A percentile compares a stretch with the other conserved stretches of the same genome.
phyloP scores from a whole-genome alignment of 73 alveolate genomes.

The Paramecium pentaurelia region DNA sequence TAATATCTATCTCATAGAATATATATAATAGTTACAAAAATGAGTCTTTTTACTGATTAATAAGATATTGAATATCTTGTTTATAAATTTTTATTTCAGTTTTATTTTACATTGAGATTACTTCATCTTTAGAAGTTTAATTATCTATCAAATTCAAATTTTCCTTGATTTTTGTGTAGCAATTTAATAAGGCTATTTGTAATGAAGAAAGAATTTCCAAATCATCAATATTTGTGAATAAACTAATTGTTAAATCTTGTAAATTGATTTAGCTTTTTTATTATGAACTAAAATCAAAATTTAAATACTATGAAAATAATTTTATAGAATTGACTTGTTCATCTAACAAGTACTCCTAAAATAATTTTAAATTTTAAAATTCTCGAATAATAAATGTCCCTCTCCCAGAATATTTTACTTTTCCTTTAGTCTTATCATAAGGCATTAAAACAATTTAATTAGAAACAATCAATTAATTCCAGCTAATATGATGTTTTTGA shows the following conservation, averaged over 20 bases:
- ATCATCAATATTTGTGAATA: not conserved
- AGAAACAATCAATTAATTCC: not conserved
- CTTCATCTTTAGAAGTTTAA: too few relatives aligned
- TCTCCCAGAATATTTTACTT: too few relatives aligned
- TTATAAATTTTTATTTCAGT: not conserved
- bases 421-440: not conserved
- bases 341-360: not conserved
- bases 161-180: not conserved
- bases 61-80: not conserved
- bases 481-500: not conserved
- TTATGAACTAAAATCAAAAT: not conserved
- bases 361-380: not conserved
- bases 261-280: not conserved
- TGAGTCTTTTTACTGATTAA: not conserved
- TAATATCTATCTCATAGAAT: not conserved
- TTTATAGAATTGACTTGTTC: not conserved
- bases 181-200: not conserved
- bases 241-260: not conserved
- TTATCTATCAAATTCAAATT: not conserved
- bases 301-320: not conserved
- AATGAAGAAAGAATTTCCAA: not conserved
- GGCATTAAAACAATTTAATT: not conserved
- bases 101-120: too few relatives aligned
- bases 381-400: not conserved
- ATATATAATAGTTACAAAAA: not conserved